phyloP scores from a whole-genome alignment of 1,139 yeast genomes.

The Yamadazyma jaroonii region DNA sequence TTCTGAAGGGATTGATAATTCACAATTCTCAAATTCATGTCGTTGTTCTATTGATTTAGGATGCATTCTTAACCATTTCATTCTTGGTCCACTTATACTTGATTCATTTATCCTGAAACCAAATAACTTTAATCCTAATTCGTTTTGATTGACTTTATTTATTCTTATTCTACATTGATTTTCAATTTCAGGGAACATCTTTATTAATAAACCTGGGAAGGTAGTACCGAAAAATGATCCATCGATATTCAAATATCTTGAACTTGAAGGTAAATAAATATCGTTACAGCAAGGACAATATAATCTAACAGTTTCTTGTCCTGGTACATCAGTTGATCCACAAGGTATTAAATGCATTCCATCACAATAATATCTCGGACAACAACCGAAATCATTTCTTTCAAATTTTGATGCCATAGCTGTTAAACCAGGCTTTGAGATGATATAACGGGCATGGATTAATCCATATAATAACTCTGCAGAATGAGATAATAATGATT shows the following conservation, averaged over 20 bases:
- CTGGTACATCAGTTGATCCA: slow-evolving; percentile 88
- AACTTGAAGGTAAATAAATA: slow-evolving; percentile 80
- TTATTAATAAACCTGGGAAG: slow-evolving; percentile 87
- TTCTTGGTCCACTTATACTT: slow-evolving; percentile 83
- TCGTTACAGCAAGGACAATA: slow-evolving; percentile 96
- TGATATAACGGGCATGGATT: slow-evolving; percentile 88
- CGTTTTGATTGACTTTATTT: slow-evolving; percentile 50
- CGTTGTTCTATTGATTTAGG: slow-evolving; percentile 61
- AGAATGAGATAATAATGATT: slow-evolving; percentile 78
- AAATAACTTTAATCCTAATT: slow-evolving; percentile 73
- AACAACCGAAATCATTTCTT: slow-evolving; percentile 82
- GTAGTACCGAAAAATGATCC: slow-evolving; percentile 98
- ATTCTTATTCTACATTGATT: slow-evolving; percentile 47
- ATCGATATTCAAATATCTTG: slow-evolving; percentile 82
- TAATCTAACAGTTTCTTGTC: slow-evolving; percentile 85
- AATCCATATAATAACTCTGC: slow-evolving; percentile 92
- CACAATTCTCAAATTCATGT: slow-evolving; percentile 61
- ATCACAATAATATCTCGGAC: slow-evolving; percentile 89
- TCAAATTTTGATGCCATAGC: slow-evolving; percentile 97
- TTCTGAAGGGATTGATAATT: slow-evolving; percentile 53
- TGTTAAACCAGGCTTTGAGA: slow-evolving; percentile 86
- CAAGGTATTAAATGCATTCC: slow-evolving; percentile 92
- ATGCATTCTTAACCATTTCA: slow-evolving; percentile 87
- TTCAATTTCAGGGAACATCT: slow-evolving; percentile 81
- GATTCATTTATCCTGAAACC: slow-evolving; percentile 81